Evolutionary conservation across 768 basidiomycete genomes (phyloP), one percentile per base, ranked within the genome.

Genomic region (Hortiboletus flavorubellus): DNA sequence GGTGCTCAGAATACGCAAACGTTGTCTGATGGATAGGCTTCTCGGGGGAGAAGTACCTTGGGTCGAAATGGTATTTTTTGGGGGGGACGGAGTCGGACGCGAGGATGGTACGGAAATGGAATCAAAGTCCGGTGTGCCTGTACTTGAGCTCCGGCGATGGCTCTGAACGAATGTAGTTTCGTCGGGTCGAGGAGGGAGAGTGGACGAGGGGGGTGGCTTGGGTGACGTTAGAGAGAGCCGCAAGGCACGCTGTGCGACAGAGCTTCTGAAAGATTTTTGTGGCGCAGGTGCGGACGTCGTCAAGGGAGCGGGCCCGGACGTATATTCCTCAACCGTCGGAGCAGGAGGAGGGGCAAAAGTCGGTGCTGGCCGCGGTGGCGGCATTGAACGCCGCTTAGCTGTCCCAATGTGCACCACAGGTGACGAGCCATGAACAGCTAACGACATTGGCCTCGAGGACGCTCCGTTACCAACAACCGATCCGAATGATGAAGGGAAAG

Each of bases 291-390:
- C 23, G 23, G 59, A 41, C 1, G 45, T 35, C 12, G 34, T 33
- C 52, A 48, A 57, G 15, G 61, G 31, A 29, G 48, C 41, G 6
- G 52, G 31, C n/a, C 18, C 47, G 11, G 58, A 45, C 2, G 37
- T 8, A 29, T 34, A 60, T 45, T 63, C 59, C n/a, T 60, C 65
- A 38, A 67, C 61, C 35, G 59, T 64, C 4, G 88, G 89, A 8
- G 87, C 83, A 46, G 85, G 84, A 14, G 89, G 88, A 15, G 85
- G 80, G 7, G 87, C 86, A 46, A 79, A 78, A 29, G 79, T 85
- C 0, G 90, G 88, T 5, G 85, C 81, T 31, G 89, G 89, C 14
- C 86, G 83, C 30, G 83, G 86, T 16, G 89, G 89, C 4, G 89
- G 87, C 68, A 87, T 79, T 4, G 86, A 89, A 18, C 73, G 64